Conservation (phyloP, 2,329 filamentous ascomycete genomes). For the Thermoascus crustaceus region DNA sequence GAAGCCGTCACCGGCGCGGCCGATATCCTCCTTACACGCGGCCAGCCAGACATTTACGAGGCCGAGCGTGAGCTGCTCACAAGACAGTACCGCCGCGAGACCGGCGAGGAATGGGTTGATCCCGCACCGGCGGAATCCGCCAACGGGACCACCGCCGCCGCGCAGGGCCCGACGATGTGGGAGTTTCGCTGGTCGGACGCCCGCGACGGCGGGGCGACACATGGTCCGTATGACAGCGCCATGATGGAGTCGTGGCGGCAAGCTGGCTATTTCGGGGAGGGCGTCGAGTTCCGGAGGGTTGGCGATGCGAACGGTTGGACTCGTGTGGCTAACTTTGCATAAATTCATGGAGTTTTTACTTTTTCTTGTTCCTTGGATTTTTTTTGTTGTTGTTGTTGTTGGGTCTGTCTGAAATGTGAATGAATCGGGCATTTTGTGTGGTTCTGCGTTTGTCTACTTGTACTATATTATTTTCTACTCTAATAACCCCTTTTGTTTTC, state of each 20-base stretch:
- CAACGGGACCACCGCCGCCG: conserved; percentile 26
- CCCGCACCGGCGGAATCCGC: conserved; percentile 22
- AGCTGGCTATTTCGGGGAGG: conserved; percentile 83
- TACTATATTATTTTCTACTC: too few species aligned
- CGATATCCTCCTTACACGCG: conserved; percentile 74
- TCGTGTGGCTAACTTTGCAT: conserved; percentile 44
- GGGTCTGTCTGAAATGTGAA: too few species aligned
- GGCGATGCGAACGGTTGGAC: conserved; percentile 51
- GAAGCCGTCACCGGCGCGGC: conserved; percentile 81
- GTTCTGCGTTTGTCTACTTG: too few species aligned
- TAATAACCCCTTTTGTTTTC: too few species aligned
- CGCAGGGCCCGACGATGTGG: conserved; percentile 53
- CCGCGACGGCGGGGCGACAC: conserved; percentile 65
- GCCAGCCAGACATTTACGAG: conserved; percentile 86
- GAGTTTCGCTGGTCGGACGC: conserved; percentile 91
- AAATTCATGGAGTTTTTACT: too few species aligned
- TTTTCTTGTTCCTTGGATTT: too few species aligned
- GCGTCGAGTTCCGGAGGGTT: conserved; percentile 66
- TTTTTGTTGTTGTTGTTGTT: too few species aligned
- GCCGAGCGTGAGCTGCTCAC: conserved; percentile 74
- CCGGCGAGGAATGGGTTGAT: conserved; percentile 75
- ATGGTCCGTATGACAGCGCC: conserved; percentile 77
- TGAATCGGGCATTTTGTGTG: too few species aligned
- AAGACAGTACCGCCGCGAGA: conserved; percentile 74
- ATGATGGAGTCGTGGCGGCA: conserved; percentile 90